Conservation (phyloP, 2,329 filamentous ascomycete species). For the Fusarium verrucosum region DNA sequence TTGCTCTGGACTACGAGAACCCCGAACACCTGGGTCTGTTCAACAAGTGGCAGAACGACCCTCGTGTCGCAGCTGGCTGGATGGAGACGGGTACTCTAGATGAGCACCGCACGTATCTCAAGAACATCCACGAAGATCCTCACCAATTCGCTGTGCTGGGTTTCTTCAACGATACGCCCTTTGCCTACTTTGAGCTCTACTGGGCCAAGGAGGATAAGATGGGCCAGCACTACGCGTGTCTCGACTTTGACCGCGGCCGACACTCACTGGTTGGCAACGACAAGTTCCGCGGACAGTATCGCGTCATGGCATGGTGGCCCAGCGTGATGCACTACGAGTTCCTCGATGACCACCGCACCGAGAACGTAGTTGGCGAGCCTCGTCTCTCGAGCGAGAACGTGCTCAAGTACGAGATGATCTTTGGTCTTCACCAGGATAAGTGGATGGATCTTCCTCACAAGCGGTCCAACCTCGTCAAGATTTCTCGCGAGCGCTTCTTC, state of each 20-base stretch:
- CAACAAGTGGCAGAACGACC: conserved; percentile 82
- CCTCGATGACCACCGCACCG: conserved; percentile 67
- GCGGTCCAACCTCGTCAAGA: conserved; percentile 71
- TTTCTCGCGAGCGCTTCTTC: conserved; percentile 74
- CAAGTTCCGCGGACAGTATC: conserved; percentile 67
- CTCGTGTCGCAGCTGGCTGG: conserved; percentile 79
- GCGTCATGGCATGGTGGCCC: conserved; percentile 69
- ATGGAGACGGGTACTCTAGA: conserved; percentile 78
- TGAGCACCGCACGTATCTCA: conserved; percentile 75
- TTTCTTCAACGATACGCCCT: conserved; percentile 72
- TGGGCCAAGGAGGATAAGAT: conserved; percentile 62
- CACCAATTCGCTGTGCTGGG: conserved; percentile 75
- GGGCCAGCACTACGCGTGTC: conserved; percentile 64
- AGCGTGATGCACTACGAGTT: conserved; percentile 70
- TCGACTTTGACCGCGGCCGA: conserved; percentile 66
- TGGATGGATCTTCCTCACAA: conserved; percentile 78
- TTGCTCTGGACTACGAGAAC: conserved; percentile 71
- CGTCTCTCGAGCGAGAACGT: conserved; percentile 74
- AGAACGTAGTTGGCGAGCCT: conserved; percentile 72
- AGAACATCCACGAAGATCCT: conserved; percentile 71
- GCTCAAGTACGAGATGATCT: conserved; percentile 76
- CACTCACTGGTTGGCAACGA: conserved; percentile 67
- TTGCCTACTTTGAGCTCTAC: conserved; percentile 79
- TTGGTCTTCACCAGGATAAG: conserved; percentile 76
- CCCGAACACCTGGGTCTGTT: conserved; percentile 71